Evolutionary conservation across 2,329 filamentous ascomycete species (phyloP).

Genomic region (Sporothrix sp.): DNA sequence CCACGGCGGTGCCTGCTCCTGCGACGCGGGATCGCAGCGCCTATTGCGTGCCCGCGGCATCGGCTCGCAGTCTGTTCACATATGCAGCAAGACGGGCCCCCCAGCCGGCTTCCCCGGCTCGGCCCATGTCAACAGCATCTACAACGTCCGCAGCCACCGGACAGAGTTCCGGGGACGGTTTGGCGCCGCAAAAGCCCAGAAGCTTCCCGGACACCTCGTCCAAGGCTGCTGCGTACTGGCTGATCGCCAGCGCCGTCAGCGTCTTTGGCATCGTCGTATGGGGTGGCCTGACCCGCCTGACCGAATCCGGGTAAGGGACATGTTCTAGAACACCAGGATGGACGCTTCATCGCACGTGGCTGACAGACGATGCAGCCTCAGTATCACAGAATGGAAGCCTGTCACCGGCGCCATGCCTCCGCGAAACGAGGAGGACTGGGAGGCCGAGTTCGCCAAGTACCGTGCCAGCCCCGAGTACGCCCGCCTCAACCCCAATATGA

Average conservation of each 20-base stretch:
- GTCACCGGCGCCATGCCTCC: conserved; percentile 89
- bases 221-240: conserved; percentile 80
- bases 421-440: conserved; percentile 70
- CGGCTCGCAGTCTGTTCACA: not conserved
- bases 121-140: conserved; percentile 8
- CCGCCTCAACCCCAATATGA: conserved; percentile 88
- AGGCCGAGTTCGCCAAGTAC: conserved; percentile 88
- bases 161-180: conserved; percentile 17
- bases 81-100: not conserved
- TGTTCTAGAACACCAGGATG: too few relatives aligned
- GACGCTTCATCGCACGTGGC: too few relatives aligned
- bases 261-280: conserved; percentile 97
- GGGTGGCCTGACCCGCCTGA: conserved; percentile 84
- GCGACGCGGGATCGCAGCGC: not conserved
- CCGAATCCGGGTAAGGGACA: conserved; percentile 73
- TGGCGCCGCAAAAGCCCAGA: conserved; percentile 26
- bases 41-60: not conserved
- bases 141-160: conserved; percentile 12
- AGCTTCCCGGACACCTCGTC: conserved; percentile 53
- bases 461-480: conserved; percentile 86
- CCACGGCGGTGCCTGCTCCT: not conserved
- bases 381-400: conserved; percentile 97
- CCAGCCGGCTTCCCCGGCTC: not conserved
- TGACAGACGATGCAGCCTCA: conserved; percentile 38
- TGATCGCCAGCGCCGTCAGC: conserved; percentile 80